phyloP scores from a whole-genome alignment of 2,329 filamentous ascomycete species.

The Colletotrichum camelliae region DNA sequence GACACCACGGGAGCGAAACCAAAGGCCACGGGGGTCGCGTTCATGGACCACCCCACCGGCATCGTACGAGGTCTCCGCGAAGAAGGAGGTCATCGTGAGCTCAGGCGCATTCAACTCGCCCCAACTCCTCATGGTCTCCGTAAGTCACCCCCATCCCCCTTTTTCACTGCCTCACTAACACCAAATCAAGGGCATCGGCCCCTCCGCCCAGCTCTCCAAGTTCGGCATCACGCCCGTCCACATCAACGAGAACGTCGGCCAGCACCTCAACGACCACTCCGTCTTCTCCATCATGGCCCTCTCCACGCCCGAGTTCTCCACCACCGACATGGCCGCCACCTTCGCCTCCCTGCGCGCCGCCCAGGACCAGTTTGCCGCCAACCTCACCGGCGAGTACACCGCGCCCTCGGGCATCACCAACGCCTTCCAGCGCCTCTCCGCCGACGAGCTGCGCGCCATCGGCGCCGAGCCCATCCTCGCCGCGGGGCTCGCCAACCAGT shows the following conservation, averaged over 20 bases:
- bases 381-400: conserved; percentile 26
- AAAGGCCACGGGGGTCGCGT: conserved; percentile 26
- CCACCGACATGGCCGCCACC: conserved; percentile 25
- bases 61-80: conserved; percentile 18
- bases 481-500: conserved; percentile 27
- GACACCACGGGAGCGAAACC: conserved; percentile 23
- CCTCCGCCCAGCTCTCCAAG: conserved; percentile 20
- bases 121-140: conserved; percentile 23
- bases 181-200: conserved; percentile 25
- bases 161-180: neutral
- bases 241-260: conserved; percentile 29
- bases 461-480: conserved; percentile 25
- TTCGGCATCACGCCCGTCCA: conserved; percentile 26
- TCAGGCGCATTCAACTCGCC: conserved; percentile 22
- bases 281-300: conserved; percentile 32
- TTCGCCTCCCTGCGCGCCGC: conserved; percentile 23
- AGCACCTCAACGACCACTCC: conserved; percentile 31
- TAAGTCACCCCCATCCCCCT: neutral
- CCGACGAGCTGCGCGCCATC: conserved; percentile 22
- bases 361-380: conserved; percentile 27
- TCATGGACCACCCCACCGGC: conserved; percentile 29
- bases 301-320: conserved; percentile 27
- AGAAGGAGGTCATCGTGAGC: conserved; percentile 21
- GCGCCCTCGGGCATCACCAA: conserved; percentile 30
- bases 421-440: conserved; percentile 27